Conservation (phyloP, 371 early-diverging fungal genomes). For the Rhizopus delemar region DNA sequence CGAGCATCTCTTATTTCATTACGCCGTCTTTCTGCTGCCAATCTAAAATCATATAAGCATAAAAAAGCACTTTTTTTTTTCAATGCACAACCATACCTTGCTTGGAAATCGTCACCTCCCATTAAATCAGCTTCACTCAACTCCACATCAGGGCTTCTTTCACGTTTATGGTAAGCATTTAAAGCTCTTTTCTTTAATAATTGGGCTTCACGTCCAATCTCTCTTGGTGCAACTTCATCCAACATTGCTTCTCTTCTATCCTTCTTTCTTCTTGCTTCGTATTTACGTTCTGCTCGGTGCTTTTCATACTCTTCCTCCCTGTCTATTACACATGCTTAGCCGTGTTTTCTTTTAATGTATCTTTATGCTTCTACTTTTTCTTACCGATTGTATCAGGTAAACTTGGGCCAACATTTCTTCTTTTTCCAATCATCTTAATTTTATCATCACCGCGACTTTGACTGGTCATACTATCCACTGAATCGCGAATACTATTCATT, state of each 20-base stretch:
- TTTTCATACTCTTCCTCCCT: constrained; percentile 63
- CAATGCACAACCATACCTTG: constrained; percentile 27
- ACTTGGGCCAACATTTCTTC: constrained; percentile 40
- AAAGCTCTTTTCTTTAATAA: constrained; percentile 65
- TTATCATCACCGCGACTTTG: constrained; percentile 19
- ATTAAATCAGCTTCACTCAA: constrained; percentile 73
- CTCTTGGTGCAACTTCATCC: constrained; percentile 83
- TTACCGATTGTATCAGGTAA: constrained; percentile 26
- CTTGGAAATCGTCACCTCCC: constrained; percentile 63
- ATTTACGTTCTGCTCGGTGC: constrained; percentile 47
- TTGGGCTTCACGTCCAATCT: constrained; percentile 77
- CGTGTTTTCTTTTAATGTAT: background rate
- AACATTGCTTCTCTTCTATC: constrained; percentile 65
- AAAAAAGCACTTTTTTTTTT: background rate
- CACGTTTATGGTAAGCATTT: constrained; percentile 68
- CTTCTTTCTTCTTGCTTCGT: constrained; percentile 49
- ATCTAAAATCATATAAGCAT: constrained; percentile 16
- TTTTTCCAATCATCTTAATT: constrained; percentile 9
- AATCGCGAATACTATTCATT: constrained; percentile 60
- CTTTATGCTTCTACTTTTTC: constrained; percentile 3
- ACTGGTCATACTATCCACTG: constrained; percentile 65
- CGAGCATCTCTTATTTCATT: constrained; percentile 52
- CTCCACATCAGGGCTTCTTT: constrained; percentile 74
- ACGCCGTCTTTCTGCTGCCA: constrained; percentile 52
- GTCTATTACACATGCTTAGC: constrained; percentile 13